These are phyloP conservation scores for Pistacia integerrima DNA, from an alignment of 345 rosid species.

Conservation along the genomic window DNA sequence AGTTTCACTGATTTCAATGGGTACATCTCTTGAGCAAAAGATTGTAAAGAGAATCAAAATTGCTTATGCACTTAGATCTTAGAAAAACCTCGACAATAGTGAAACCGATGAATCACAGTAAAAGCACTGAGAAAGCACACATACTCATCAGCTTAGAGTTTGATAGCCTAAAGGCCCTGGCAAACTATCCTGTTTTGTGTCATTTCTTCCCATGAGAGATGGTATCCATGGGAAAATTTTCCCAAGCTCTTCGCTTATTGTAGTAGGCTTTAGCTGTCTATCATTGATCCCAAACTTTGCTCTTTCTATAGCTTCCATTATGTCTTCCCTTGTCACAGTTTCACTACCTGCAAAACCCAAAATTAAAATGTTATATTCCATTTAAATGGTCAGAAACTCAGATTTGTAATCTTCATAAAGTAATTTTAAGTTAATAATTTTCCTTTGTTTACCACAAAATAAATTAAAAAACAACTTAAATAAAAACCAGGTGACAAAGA, in stretches of 20 bases:
- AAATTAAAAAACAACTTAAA: too few species aligned
- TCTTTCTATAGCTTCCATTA: slow-evolving; percentile 96
- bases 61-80: slow-evolving; percentile 18
- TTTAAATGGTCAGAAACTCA: not conserved
- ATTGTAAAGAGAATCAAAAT: slow-evolving; percentile 11
- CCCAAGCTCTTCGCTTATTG: slow-evolving; percentile 71
- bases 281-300: slow-evolving; percentile 87
- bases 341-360: slow-evolving; percentile 59
- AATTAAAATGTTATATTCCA: not conserved
- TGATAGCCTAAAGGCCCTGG: slow-evolving; percentile 89
- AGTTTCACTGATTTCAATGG: not conserved
- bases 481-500: not conserved
- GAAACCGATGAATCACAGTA: not conserved
- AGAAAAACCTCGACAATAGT: slow-evolving; percentile 12
- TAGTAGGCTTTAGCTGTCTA: slow-evolving; percentile 50
- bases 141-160: slow-evolving; percentile 64
- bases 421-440: not conserved
- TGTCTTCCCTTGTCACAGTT: slow-evolving; percentile 77
- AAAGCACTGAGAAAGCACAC: slow-evolving; percentile 12
- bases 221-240: slow-evolving; percentile 95
- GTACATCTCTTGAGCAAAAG: slow-evolving; percentile 10
- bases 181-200: slow-evolving; percentile 53
- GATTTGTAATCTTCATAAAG: not conserved
- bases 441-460: too few species aligned
- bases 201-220: slow-evolving; percentile 63